Base-by-base conservation (phyloP, 345 rosid genomes). In the Physaria fendleri region DNA sequence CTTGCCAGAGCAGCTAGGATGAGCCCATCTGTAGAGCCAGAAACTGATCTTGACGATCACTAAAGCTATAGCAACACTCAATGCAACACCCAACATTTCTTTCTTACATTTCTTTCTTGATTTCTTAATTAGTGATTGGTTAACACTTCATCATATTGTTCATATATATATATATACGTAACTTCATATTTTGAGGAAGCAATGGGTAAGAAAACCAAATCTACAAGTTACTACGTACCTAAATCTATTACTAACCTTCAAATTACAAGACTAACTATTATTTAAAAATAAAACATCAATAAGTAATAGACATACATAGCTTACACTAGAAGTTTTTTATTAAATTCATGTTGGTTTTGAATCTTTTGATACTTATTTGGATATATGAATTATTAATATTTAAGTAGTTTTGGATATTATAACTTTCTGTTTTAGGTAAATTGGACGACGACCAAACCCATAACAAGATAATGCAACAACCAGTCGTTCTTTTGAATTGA, bases 1-100 rank as follows among this genome's bases (percentile, higher is more conserved):
- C 46, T 62, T 49, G 33, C 77, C 73, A 32, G 61, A 55, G 65
- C 50, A 73, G 59, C 14, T 48, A n/a, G 77, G 70, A 45, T 56
- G 48, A 28, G 17, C 24, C 69, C 73, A 62, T 4, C 41, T 56
- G 15, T 62, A 68, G 10, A 73, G n/a, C 73, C 77, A 73, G 29
- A 50, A 5, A 32, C 35, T 53, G 49, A 64, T 52, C 53, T 52
- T 64, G 27, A 55, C 33, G 30, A 42, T 17, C 37, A 35, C 40
- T 48, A 38, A 16, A 56, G 32, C 63, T 23, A 55, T 24, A 7
- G 24, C 45, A 49, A 20, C 44, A 58, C 44, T 13, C 53, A 50
- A 1, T 21, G 44, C 55, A 59, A 59, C 27, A 41, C 13, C 33
- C 43, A 8, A 42, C 46, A 59, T 59, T 24, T 3, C 38, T 24